These are phyloP conservation scores for Nakaseomyces uthaithaninus DNA, from an alignment of 1,139 yeast genomes.

Conservation along the genomic window DNA sequence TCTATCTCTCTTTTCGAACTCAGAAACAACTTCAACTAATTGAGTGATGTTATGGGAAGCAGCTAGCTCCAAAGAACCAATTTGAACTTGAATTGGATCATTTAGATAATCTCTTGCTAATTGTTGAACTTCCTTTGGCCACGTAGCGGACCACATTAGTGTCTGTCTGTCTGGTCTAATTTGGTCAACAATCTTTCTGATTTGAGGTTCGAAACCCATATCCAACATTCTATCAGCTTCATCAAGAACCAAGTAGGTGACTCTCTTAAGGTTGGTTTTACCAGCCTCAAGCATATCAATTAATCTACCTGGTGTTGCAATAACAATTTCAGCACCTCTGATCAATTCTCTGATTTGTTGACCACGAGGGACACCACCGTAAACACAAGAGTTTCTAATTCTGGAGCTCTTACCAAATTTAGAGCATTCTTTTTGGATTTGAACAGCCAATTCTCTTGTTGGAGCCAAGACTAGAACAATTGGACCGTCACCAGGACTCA, in stretches of 20 bases:
- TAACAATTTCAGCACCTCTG: slow-evolving; percentile 90
- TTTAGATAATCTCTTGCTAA: slow-evolving; percentile 84
- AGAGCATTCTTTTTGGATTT: slow-evolving; percentile 91
- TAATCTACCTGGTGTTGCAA: slow-evolving; percentile 98
- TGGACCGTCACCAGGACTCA: slow-evolving; percentile 94
- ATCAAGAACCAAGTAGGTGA: slow-evolving; percentile 91
- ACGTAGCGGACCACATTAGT: slow-evolving; percentile 98
- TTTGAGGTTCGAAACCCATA: slow-evolving; percentile 97
- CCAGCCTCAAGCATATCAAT: slow-evolving; percentile 95
- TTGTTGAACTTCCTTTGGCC: slow-evolving; percentile 97
- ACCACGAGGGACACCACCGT: slow-evolving; percentile 99
- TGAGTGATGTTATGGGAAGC: slow-evolving; percentile 97
- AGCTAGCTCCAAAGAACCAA: slow-evolving; percentile 91
- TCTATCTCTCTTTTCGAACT: slow-evolving; percentile 90
- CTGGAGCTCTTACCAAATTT: slow-evolving; percentile 88
- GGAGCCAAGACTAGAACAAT: slow-evolving; percentile 94
- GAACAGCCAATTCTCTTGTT: slow-evolving; percentile 97
- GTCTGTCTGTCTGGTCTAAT: slow-evolving; percentile 98
- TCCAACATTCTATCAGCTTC: slow-evolving; percentile 96
- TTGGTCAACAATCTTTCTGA: slow-evolving; percentile 89
- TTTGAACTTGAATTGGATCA: slow-evolving; percentile 91
- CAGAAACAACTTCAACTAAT: slow-evolving; percentile 82
- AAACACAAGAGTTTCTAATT: slow-evolving; percentile 94
- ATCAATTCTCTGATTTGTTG: slow-evolving; percentile 92
- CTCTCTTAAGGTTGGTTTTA: slow-evolving; percentile 91